Percentiles rank a stretch among this genome's conserved stretches.
phyloP scores from a whole-genome alignment of 257 asterid genomes.

The Solanum megistacrolobum region DNA sequence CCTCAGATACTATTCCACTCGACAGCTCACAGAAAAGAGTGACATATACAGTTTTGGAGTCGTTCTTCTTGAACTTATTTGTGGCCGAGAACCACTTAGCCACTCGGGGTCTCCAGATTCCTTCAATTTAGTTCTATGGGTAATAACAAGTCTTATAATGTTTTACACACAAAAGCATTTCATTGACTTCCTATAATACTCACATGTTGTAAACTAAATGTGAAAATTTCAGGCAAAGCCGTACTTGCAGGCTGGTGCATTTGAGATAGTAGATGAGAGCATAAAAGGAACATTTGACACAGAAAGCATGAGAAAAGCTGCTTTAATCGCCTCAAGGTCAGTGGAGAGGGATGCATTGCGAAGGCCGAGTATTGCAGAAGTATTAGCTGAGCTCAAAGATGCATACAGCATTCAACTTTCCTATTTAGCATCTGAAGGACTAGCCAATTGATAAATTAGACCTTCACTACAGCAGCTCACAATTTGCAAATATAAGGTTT shows the following conservation, averaged over 20 bases:
- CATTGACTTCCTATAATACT: background rate
- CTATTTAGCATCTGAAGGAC: conserved; percentile 53
- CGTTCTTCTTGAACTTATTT: conserved; percentile 85
- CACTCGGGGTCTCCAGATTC: conserved; percentile 93
- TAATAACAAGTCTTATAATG: conserved; percentile 10
- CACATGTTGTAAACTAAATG: background rate
- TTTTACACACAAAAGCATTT: background rate
- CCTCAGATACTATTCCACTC: conserved; percentile 75
- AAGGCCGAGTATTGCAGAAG: conserved; percentile 67
- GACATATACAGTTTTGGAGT: conserved; percentile 93
- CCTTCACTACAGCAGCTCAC: background rate
- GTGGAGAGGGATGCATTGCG: conserved; percentile 81
- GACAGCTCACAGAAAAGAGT: conserved; percentile 85
- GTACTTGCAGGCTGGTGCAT: conserved; percentile 87
- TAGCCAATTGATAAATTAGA: conserved; percentile 16
- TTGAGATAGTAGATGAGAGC: conserved; percentile 82
- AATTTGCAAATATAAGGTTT: background rate
- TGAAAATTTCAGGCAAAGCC: conserved; percentile 76
- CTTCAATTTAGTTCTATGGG: conserved; percentile 85
- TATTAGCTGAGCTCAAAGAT: conserved; percentile 66
- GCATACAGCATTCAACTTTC: conserved; percentile 76
- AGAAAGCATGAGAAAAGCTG: conserved; percentile 86
- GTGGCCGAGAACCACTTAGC: conserved; percentile 86
- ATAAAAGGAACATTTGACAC: conserved; percentile 58
- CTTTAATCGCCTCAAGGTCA: conserved; percentile 72